These are phyloP conservation scores for Dendryphion nanum DNA, from an alignment of 2,329 filamentous ascomycete genomes.

Conservation along the genomic window DNA sequence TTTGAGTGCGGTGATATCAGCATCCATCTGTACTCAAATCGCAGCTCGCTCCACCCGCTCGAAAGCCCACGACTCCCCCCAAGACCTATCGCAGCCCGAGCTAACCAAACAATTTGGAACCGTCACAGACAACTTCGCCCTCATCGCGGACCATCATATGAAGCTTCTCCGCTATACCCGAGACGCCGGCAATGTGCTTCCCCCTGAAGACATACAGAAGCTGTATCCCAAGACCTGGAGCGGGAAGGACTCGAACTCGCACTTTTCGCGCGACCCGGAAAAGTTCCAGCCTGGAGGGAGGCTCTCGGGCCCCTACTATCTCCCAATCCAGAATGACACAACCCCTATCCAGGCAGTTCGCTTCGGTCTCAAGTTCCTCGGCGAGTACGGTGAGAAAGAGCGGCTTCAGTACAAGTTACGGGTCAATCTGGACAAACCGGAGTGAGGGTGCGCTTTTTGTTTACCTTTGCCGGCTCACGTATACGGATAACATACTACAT, in stretches of 20 bases:
- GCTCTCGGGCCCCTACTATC: constrained; percentile 38
- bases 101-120: constrained; percentile 19
- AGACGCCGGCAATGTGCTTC: constrained; percentile 27
- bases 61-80: constrained; percentile 26
- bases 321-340: constrained; percentile 42
- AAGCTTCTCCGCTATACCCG: constrained; percentile 24
- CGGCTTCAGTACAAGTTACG: constrained; percentile 22
- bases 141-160: constrained; percentile 26
- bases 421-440: constrained; percentile 27
- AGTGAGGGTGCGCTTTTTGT: no score
- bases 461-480: no score
- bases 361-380: constrained; percentile 42
- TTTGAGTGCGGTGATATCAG: constrained; percentile 41
- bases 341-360: constrained; percentile 46
- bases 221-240: constrained; percentile 41
- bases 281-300: constrained; percentile 29
- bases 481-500: no score
- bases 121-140: constrained; percentile 23
- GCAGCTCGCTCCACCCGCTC: constrained; percentile 23
- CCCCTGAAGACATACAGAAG: constrained; percentile 36
- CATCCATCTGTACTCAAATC: constrained; percentile 35
- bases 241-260: constrained; percentile 19
- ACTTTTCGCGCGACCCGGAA: constrained; percentile 26
- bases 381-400: constrained; percentile 43
- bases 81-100: constrained; percentile 23